Percentiles rank a stretch among this genome's conserved stretches.
Evolutionary conservation across 2,329 filamentous ascomycete genomes (phyloP).

Genomic region (Colletotrichum magnum): DNA sequence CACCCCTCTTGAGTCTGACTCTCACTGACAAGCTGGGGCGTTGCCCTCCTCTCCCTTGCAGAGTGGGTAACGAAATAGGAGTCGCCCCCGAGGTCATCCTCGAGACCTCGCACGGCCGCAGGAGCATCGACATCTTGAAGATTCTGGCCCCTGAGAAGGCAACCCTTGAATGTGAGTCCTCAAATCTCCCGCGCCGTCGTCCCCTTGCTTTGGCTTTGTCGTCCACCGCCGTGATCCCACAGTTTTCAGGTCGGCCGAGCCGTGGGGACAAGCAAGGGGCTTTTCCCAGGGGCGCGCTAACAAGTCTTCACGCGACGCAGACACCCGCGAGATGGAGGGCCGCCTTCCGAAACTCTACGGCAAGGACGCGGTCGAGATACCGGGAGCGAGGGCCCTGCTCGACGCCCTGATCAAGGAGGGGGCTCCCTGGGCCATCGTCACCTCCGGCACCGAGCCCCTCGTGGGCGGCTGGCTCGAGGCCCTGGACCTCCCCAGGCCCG

Average conservation of each 20-base stretch:
- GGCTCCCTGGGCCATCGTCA: slow-evolving; percentile 89
- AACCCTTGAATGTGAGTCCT: slow-evolving; percentile 88
- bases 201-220: slow-evolving; percentile 28
- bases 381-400: slow-evolving; percentile 82
- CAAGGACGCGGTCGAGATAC: slow-evolving; percentile 85
- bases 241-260: slow-evolving; percentile 10
- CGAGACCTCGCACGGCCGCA: slow-evolving; percentile 89
- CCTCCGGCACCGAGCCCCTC: slow-evolving; percentile 77
- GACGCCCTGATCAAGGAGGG: slow-evolving; percentile 72
- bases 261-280: slow-evolving; percentile 18
- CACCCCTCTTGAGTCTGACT: slow-evolving; percentile 11
- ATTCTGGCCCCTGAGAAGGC: slow-evolving; percentile 87
- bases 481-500: slow-evolving; percentile 75
- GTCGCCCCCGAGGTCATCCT: slow-evolving; percentile 89
- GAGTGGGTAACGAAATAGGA: slow-evolving; percentile 86
- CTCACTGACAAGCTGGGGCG: slow-evolving; percentile 32
- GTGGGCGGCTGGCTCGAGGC: slow-evolving; percentile 80
- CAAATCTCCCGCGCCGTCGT: slow-evolving; percentile 18
- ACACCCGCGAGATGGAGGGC: slow-evolving; percentile 84
- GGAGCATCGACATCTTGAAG: slow-evolving; percentile 88
- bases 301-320: slow-evolving; percentile 58
- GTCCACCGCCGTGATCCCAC: slow-evolving; percentile 1
- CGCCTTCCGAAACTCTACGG: slow-evolving; percentile 84
- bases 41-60: slow-evolving; percentile 49
- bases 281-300: slow-evolving; percentile 15